Evolutionary conservation across 129 eudicot species (phyloP).

Genomic region (Cynara cardunculus): DNA sequence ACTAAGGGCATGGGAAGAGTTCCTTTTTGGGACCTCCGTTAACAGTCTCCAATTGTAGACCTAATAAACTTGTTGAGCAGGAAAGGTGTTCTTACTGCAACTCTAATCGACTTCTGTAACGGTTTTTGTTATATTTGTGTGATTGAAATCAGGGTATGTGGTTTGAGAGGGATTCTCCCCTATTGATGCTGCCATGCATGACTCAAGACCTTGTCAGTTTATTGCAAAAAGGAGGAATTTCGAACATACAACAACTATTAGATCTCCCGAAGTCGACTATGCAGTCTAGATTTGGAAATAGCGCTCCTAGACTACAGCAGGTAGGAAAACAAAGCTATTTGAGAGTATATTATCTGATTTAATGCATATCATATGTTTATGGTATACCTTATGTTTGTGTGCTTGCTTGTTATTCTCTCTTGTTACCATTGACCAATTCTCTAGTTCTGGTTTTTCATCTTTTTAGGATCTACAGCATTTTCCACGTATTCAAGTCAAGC

Average conservation of each 20-base stretch:
- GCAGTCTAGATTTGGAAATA: constrained; percentile 51
- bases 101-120: not conserved
- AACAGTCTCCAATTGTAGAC: not conserved
- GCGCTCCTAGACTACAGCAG: constrained; percentile 63
- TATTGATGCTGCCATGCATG: constrained; percentile 93
- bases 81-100: not conserved
- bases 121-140: not conserved
- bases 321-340: constrained; percentile 23
- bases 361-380: not conserved
- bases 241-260: constrained; percentile 58
- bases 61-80: not conserved
- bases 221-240: constrained; percentile 52
- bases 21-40: not conserved
- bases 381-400: not conserved
- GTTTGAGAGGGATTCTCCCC: constrained; percentile 71
- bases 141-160: constrained; percentile 66
- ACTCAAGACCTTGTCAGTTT: constrained; percentile 52
- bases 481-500: constrained; percentile 70
- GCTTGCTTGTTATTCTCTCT: not conserved
- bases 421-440: not conserved
- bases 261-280: constrained; percentile 51
- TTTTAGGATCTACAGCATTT: constrained; percentile 72
- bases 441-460: constrained; percentile 9
- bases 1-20: too few relatives aligned
- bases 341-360: not conserved